Evolutionary conservation across 129 eudicot species (phyloP).

Genomic region (Flaveria ramosissima): DNA sequence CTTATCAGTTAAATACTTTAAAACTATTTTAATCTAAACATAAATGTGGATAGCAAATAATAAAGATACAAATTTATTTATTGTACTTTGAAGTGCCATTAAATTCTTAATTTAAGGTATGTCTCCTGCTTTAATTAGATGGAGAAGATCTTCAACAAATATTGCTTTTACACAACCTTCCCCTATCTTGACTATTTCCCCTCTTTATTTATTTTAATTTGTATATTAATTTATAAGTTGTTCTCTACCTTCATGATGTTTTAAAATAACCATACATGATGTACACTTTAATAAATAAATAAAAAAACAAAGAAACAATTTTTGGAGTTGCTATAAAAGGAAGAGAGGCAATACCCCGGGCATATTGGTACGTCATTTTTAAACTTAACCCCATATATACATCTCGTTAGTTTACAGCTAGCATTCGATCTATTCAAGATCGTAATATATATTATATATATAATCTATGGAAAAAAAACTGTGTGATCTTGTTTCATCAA

Average conservation of each 20-base stretch:
- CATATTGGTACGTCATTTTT: constrained; percentile 31
- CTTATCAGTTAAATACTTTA: too few species aligned
- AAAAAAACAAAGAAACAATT: constrained; percentile 12
- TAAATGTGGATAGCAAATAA: too few species aligned
- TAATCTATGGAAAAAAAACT: constrained; percentile 38
- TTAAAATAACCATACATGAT: constrained; percentile 40
- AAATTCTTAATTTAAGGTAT: constrained; percentile 47
- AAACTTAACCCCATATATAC: too few species aligned
- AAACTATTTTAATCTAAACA: too few species aligned
- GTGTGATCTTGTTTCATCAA: constrained; percentile 40
- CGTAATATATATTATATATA: not conserved
- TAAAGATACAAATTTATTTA: not conserved
- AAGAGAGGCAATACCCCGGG: constrained; percentile 40
- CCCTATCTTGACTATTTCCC: constrained; percentile 72
- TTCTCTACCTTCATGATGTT: constrained; percentile 35
- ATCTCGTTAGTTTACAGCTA: too few species aligned
- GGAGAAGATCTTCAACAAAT: constrained; percentile 38
- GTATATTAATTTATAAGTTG: constrained; percentile 22
- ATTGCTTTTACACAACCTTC: constrained; percentile 68
- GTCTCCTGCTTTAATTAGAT: constrained; percentile 60
- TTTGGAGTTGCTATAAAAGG: constrained; percentile 62
- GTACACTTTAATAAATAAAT: constrained; percentile 31
- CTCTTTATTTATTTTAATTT: constrained; percentile 35
- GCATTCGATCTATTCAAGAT: too few species aligned
- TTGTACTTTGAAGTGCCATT: constrained; percentile 4